A percentile compares a stretch with the other conserved stretches of the same genome.
phyloP scores from a whole-genome alignment of 768 basidiomycete species.

The Hydnomerulius pinastri region DNA sequence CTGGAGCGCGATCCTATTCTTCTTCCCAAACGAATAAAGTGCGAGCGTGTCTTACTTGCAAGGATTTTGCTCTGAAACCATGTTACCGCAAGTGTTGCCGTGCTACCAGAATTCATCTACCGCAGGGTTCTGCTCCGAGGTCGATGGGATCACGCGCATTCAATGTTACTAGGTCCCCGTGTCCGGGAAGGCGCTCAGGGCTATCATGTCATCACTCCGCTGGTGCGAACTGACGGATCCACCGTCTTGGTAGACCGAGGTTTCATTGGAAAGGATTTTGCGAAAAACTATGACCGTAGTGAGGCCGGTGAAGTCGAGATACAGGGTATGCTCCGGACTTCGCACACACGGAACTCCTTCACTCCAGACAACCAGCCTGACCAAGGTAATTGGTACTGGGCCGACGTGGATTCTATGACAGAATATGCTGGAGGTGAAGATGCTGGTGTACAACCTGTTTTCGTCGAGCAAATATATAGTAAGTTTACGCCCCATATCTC shows the following conservation, averaged over 20 bases:
- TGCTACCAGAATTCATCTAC: constrained; percentile 86
- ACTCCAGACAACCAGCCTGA: constrained; percentile 87
- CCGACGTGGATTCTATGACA: constrained; percentile 80
- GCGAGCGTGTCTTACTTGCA: constrained; percentile 31
- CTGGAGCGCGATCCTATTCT: constrained; percentile 74
- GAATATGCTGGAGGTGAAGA: constrained; percentile 71
- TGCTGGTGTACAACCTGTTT: constrained; percentile 80
- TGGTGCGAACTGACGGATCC: constrained; percentile 75
- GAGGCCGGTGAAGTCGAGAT: constrained; percentile 67
- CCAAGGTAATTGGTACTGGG: constrained; percentile 90
- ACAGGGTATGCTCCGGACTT: constrained; percentile 84
- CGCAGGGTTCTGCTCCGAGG: constrained; percentile 83
- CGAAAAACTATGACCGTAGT: constrained; percentile 36
- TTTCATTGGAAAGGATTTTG: constrained; percentile 69
- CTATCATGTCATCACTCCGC: constrained; percentile 84
- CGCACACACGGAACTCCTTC: constrained; percentile 72
- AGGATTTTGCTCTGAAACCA: constrained; percentile 19
- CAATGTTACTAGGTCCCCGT: constrained; percentile 82
- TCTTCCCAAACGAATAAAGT: constrained; percentile 89
- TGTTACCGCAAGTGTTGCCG: constrained; percentile 52
- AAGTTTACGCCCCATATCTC: constrained; percentile 22
- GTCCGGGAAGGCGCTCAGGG: constrained; percentile 90
- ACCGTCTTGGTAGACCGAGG: constrained; percentile 93
- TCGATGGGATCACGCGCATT: constrained; percentile 72
- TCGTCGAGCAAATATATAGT: constrained; percentile 93